Evolutionary conservation across 345 rosid species (phyloP), one percentile per base, ranked within the genome.

Genomic region (Viola odorata): DNA sequence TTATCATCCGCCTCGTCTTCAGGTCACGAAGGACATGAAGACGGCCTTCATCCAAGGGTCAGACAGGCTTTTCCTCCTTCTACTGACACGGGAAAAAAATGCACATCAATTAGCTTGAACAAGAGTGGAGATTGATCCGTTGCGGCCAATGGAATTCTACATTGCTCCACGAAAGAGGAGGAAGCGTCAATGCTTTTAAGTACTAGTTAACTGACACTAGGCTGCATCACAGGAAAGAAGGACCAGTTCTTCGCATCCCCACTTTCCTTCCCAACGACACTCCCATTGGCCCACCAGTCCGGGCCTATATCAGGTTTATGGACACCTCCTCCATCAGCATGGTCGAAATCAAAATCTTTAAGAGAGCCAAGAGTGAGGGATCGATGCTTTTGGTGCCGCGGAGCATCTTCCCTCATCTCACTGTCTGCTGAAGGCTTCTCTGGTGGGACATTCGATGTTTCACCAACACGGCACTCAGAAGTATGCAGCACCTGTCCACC

Each of bases 141-240:
- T 45, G 54, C 45, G 50, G 60, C 67, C 44, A 50, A 57, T 23
- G 49, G 45, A 55, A 61, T 36, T 61, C 57, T 51, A 55, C 7
- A 63, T 44, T 41, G 72, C 44, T 57, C 57, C 55, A 3, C 15
- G 15, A 65, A 55, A 14, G 0, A 5, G 58, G 48, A 50, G 56
- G 63, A 44, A 16, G 6, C 39, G 49, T 16, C 50, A 55, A n/a
- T 45, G 66, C 37, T n/a, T 16, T 23, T 23, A 16, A 16, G 15
- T 52, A 55, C 53, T 37, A 14, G 72, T 82, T 81, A 88, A 75
- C 88, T 73, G 13, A 84, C 77, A 69, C 85, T 75, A 59, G 94
- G 70, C 63, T 83, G 96, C 67, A 83, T 69, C 75, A 86, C 68
- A 15, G 91, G 97, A 80, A 87, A 89, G 81, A 86, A 87, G 6